Conservation (phyloP, 2,329 filamentous ascomycete genomes). For the Sclerotiophoma versabilis region DNA sequence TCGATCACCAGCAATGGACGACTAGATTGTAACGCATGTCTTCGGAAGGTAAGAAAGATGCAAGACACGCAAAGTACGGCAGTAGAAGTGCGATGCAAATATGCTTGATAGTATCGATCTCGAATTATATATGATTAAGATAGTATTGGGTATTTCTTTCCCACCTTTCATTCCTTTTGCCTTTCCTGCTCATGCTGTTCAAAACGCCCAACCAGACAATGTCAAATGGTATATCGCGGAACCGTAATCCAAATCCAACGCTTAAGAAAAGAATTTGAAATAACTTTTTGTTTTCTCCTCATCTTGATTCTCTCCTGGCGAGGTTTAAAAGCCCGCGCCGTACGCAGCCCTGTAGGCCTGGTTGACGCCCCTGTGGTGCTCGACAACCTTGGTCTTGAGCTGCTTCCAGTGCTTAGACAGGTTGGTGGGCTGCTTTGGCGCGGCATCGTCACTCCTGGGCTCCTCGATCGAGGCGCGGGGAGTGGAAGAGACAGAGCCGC, state of each 20-base stretch:
- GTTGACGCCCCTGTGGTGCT: conserved; percentile 41
- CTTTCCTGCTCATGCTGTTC: not conserved
- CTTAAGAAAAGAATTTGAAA: too few species aligned
- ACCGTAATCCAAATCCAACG: conserved; percentile 20
- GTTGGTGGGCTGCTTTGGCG: conserved; percentile 22
- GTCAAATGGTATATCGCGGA: conserved; percentile 22
- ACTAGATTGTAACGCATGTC: not conserved
- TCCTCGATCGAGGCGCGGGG: conserved; percentile 27
- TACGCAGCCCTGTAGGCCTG: conserved; percentile 29
- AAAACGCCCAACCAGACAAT: conserved; percentile 14
- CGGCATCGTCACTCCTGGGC: conserved; percentile 17
- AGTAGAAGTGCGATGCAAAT: not conserved
- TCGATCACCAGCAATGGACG: not conserved
- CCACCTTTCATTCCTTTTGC: not conserved
- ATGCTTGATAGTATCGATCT: conserved; percentile 17
- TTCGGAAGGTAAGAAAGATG: conserved; percentile 10
- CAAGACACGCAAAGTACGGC: not conserved
- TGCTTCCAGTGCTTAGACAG: conserved; percentile 34
- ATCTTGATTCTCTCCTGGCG: not conserved
- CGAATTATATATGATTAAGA: conserved; percentile 19
- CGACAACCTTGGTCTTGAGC: conserved; percentile 38
- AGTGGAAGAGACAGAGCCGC: conserved; percentile 16
- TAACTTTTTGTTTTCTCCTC: conserved; percentile 16
- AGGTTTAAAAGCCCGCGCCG: conserved; percentile 7
- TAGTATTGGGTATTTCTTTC: conserved; percentile 5